Evolutionary conservation across 805 yeast genomes (phyloP), one percentile per base, ranked within the genome.

Genomic region (Brettanomyces naardenensis): DNA sequence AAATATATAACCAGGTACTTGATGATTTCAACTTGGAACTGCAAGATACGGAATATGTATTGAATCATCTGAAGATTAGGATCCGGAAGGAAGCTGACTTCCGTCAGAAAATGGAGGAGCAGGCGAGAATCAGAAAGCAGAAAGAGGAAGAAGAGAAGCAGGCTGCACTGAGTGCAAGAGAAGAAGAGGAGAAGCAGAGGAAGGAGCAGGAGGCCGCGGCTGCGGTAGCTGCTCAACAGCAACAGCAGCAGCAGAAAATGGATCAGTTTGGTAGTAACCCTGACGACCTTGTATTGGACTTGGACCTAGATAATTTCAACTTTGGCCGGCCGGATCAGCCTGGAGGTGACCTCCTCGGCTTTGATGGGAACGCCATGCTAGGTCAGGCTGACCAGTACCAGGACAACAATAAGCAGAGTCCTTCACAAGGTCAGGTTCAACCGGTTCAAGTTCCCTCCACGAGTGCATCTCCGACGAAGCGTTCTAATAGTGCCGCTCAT

Each of bases 1-100:
- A 48, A 10, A 42, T 35, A 7, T 59, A 57, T 39, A 56, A 57
- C 39, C 50, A 47, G 37, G 52, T 56, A 1, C 33, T 59, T 28
- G 59, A 57, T 36, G 55, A 51, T 19, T 48, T 47, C 35, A 44
- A 41, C 11, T 23, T 57, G 33, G 61, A 60, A 36, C 38, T 58
- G 34, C 46, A 38, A 17, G 58, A 54, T 26, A 46, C 62, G 4
- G 58, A 51, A 31, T 46, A 49, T 35, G 51, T 53, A 9, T 39
- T 60, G 21, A 41, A 44, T 17, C 46, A 49, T 37, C 22, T 59
- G 36, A 55, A 56, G 37, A 48, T 48, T n/a, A 55, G 50, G 35
- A 23, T 50, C 6, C 39, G 41, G 9, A 54, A 56, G 33, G 62
- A 59, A 36, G 56, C 47, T 36, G 50, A 49, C 31, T 19, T 38